Base-by-base conservation (phyloP, 2,329 filamentous ascomycete genomes). In the Colletotrichum musicola region DNA sequence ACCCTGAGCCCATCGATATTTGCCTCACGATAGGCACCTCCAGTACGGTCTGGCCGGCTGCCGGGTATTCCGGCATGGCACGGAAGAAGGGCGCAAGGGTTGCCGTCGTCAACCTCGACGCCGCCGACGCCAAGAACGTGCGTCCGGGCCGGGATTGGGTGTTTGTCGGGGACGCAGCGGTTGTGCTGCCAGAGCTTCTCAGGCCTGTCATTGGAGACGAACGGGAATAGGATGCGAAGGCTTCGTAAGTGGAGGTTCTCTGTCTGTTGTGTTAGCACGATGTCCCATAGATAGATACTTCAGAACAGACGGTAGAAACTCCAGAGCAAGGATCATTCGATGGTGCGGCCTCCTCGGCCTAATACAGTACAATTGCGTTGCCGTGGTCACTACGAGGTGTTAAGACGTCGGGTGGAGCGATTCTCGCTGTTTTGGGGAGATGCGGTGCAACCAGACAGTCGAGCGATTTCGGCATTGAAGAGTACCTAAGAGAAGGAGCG, bases 1-100 rank as follows among this genome's bases (percentile, higher is more conserved):
- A 78, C 0, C 76, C 78, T 0, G 75, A 79, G 1, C 76, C 76
- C 12, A 84, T 92, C 46, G 90, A 92, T 72, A 78, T 92, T 50
- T 90, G 91, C 57, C 79, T 92, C 72, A 90, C 92, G 2, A 89
- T 92, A 73, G 90, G 90, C 0, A 92, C 90, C 1, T 89, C 86
- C 55, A 85, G 88, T 1, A 83, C 81, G 58, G 89, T 92, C 2
- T 90, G 85, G 73, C 90, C 90, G 1, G 90, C 90, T 0, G 90
- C 90, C 2, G 86, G 84, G 1, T 92, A 90, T 74, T 84, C 89
- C 4, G 81, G 86, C 18, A 71, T 77, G 55, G 90, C 89, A 42
- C 81, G 87, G 20, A 75, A 74, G 1, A 85, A 81, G 69, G 89
- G 89, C 0, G 90, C 90, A 1, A 79, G 84, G 27, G 83, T 92